Conservation (phyloP, 2,329 filamentous ascomycete genomes). For the Nemania serpens region DNA sequence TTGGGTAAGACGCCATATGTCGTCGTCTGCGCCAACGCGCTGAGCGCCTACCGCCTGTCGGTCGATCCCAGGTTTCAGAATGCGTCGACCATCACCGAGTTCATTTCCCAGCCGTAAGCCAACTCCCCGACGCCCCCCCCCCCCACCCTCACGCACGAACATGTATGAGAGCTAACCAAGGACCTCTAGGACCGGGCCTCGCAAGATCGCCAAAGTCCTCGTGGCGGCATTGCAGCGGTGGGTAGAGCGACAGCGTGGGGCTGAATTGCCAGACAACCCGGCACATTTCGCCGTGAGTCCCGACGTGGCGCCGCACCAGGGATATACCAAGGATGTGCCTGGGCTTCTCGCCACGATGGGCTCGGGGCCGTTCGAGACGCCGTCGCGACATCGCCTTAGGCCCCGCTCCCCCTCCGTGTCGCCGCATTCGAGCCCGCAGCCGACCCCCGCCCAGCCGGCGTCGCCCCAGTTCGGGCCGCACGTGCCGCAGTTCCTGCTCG, state of each 20-base stretch:
- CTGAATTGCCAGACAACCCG: neutral
- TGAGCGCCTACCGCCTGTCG: conserved; percentile 37
- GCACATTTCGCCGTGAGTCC: neutral
- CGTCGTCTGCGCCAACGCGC: conserved; percentile 42
- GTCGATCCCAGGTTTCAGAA: conserved; percentile 22
- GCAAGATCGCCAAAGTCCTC: conserved; percentile 44
- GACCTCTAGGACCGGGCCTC: conserved; percentile 41
- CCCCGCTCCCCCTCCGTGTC: conserved; percentile 14
- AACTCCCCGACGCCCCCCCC: neutral
- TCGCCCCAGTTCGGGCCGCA: neutral
- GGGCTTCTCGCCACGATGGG: neutral
- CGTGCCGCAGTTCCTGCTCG: conserved; percentile 39
- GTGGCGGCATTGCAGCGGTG: conserved; percentile 20
- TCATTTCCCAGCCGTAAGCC: conserved; percentile 46
- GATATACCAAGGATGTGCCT: neutral
- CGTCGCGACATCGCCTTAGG: neutral
- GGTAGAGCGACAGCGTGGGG: conserved; percentile 17
- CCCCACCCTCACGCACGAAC: neutral
- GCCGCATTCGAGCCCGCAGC: conserved; percentile 8
- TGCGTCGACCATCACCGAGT: conserved; percentile 39
- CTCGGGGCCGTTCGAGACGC: conserved; percentile 1
- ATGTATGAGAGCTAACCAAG: neutral
- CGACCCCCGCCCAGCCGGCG: neutral
- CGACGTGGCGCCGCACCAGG: neutral
- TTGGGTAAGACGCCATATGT: conserved; percentile 35